Conservation (phyloP, 768 basidiomycete genomes). For the Suillus bovinus region DNA sequence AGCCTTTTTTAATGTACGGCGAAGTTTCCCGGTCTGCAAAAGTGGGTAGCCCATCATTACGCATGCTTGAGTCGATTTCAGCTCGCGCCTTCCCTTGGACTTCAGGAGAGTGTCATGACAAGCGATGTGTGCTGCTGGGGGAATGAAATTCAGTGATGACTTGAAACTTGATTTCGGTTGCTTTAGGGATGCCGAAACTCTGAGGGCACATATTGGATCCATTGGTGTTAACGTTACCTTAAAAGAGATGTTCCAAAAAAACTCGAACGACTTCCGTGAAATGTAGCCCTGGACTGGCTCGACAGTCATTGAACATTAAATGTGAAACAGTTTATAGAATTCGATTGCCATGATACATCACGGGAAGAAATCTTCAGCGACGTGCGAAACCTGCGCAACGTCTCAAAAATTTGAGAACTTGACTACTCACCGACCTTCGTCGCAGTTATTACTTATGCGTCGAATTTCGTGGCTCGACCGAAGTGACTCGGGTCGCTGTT, state of each 20-base stretch:
- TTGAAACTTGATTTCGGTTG: slow-evolving; percentile 20
- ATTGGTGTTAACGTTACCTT: not conserved
- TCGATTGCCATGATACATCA: too few species aligned
- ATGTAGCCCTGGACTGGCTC: not conserved
- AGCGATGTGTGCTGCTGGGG: slow-evolving; percentile 39
- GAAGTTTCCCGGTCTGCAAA: slow-evolving; percentile 2
- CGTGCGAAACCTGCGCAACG: not conserved
- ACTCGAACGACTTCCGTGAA: not conserved
- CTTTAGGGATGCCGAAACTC: not conserved
- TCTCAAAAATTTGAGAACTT: not conserved
- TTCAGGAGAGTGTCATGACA: slow-evolving; percentile 11
- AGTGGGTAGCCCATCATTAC: slow-evolving; percentile 5
- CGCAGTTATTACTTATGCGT: not conserved
- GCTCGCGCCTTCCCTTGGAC: slow-evolving; percentile 12
- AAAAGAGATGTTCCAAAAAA: not conserved
- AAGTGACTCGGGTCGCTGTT: not conserved
- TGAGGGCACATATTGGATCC: not conserved
- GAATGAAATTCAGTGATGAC: slow-evolving; percentile 36
- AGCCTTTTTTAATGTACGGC: slow-evolving; percentile 10
- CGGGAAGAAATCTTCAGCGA: not conserved
- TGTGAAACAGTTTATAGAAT: too few species aligned
- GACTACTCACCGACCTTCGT: not conserved
- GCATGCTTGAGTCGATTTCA: slow-evolving; percentile 10
- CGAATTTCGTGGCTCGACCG: not conserved
- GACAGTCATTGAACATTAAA: not conserved